Evolutionary conservation across 495 filamentous ascomycete species (phyloP), one percentile per base, ranked within the genome.

Genomic region (Platismatia glauca): DNA sequence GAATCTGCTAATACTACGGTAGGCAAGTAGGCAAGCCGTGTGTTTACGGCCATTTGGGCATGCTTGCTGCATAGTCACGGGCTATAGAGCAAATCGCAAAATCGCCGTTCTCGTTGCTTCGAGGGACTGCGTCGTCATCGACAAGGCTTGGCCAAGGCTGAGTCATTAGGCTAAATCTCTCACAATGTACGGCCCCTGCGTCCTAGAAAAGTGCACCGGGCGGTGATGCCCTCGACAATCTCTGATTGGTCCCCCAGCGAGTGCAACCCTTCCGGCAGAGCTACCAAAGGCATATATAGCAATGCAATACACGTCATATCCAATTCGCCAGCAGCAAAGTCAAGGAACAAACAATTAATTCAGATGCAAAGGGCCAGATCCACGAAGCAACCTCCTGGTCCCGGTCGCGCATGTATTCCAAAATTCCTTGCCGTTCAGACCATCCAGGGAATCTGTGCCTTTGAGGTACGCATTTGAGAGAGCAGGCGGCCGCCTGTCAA

Each of bases 381-480:
- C 50, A 53, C 29, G 15, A 53, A 33, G 6, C 18, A 29, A 53
- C 29, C 27, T 33, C 50, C 13, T 18, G 16, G 16, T 53, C 50
- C 27, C 11, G 27, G 48, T 31, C 22, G 15, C n/a, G 44, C 18
- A 20, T 18, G 20, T 27, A 53, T 53, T 53, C 29, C 29, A 20
- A 15, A 4, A 18, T 20, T n/a, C 29, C 29, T 16, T 53, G 27
- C 29, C 27, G 22, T 53, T 53, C 29, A 20, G 50, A 33, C 50
- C 27, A 53, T 33, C 50, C 50, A 20, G 50, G 48, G 15, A 53
- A 53, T 53, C 50, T 53, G 15, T 53, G 50, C 50, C 50, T 53
- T 52, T 52, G 24, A 52, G 15, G 48, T 12, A 31, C 27, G 50
- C 29, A 53, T 53, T 31, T 3, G 3, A 31, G 11, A 33, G 29